Evolutionary conservation across 805 yeast species (phyloP), one percentile per base, ranked within the genome.

Genomic region (Brettanomyces sp.): DNA sequence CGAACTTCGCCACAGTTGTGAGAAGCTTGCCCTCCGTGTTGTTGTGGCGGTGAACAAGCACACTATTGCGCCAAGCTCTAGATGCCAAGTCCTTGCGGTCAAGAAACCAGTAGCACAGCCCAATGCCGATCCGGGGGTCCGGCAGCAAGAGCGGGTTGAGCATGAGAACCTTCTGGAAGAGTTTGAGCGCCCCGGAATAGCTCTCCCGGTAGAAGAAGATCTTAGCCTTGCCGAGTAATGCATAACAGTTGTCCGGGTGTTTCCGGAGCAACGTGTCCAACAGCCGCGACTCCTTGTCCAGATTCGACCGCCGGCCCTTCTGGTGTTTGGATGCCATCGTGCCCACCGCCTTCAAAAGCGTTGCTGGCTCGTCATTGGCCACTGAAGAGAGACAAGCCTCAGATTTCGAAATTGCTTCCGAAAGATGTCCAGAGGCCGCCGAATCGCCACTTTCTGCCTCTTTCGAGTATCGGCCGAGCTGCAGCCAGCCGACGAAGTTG

Each of bases 41-140:
- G 23, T 68, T 58, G 33, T 42, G 23, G 14, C 39, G 43, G 51
- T 83, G 77, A 38, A 91, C 63, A 58, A 82, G 84, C 32, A 80
- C 65, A 1, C 87, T 74, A 57, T 97, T 76, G 50, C 77, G 75
- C 97, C 98, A 93, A 0, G 98, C 83, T 43, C 69, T 67, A 5
- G 74, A 58, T 0, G 99, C 98, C 68, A 87, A 75, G 44, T 74
- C 75, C 51, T 77, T 76, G 61, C 87, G 95, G 44, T 83, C 83
- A 50, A 93, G 68, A 49, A 77, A 77, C 97, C 97, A 93, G 60
- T 82, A 91, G 63, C 97, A 90, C 52, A 93, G 68, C 34, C 99
- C 99, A 49, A 91, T 79, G 28, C 98, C 99, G 49, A 93, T 75
- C 63, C 99, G 74, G 18, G 97, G 95, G 66, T 91, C 97, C 4